phyloP scores from a whole-genome alignment of 345 rosid genomes.

The Euphorbia peplus region DNA sequence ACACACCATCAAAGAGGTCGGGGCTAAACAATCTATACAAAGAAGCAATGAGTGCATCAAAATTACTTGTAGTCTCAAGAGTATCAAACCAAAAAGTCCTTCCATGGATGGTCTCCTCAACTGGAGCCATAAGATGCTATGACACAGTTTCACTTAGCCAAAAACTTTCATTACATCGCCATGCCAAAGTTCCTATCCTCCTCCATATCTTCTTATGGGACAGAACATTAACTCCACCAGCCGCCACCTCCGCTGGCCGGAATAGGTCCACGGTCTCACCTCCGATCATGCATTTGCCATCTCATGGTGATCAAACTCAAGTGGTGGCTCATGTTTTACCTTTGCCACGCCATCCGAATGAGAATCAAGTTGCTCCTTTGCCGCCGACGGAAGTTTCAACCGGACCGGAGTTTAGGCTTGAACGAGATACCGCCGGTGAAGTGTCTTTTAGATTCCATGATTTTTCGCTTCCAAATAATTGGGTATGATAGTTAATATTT shows the following conservation, averaged over 20 bases:
- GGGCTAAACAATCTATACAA: conserved; percentile 61
- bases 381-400: conserved; percentile 33
- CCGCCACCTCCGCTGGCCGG: conserved; percentile 17
- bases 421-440: conserved; percentile 71
- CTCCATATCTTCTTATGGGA: conserved; percentile 78
- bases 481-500: conserved; percentile 36
- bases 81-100: conserved; percentile 77
- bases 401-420: conserved; percentile 34
- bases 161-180: conserved; percentile 87
- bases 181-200: conserved; percentile 65
- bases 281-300: conserved; percentile 32
- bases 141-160: conserved; percentile 90
- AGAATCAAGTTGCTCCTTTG: conserved; percentile 62
- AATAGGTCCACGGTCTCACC: conserved; percentile 25
- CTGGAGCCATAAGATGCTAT: conserved; percentile 79
- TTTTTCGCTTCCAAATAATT: conserved; percentile 59
- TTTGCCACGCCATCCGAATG: conserved; percentile 46
- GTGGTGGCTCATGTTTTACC: conserved; percentile 51
- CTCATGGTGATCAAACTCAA: conserved; percentile 26
- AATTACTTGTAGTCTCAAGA: conserved; percentile 64
- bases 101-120: conserved; percentile 88
- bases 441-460: conserved; percentile 79
- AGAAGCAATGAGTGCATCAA: conserved; percentile 56
- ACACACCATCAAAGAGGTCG: conserved; percentile 66
- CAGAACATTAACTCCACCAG: conserved; percentile 19